Evolutionary conservation across 1,139 yeast species (phyloP).

Genomic region (Yamadazyma atmosphaerica): DNA sequence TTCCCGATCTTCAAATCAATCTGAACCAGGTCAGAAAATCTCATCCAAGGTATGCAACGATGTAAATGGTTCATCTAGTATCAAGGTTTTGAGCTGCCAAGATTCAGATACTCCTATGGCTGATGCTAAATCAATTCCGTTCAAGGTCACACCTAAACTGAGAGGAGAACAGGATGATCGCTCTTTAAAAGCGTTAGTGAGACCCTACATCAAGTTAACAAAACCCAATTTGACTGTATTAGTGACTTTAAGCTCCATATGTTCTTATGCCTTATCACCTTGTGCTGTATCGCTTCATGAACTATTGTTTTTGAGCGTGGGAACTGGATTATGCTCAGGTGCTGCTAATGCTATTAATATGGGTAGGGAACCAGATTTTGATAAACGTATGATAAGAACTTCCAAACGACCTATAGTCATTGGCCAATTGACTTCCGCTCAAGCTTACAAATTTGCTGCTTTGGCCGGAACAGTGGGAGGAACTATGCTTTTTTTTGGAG

Average conservation of each 20-base stretch:
- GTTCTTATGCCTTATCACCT: constrained; percentile 93
- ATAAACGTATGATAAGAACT: constrained; percentile 85
- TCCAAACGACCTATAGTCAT: constrained; percentile 88
- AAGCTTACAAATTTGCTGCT: constrained; percentile 82
- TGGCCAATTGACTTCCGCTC: constrained; percentile 70
- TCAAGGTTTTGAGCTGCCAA: constrained; percentile 41
- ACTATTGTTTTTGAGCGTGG: constrained; percentile 70
- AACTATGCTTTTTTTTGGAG: constrained; percentile 69
- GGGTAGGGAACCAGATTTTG: constrained; percentile 95
- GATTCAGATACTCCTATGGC: constrained; percentile 27
- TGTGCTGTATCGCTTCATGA: constrained; percentile 69
- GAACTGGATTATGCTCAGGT: constrained; percentile 87
- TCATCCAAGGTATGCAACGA: neutral
- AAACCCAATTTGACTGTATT: constrained; percentile 87
- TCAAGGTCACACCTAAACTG: constrained; percentile 47
- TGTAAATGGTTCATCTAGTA: constrained; percentile 10
- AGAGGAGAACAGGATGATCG: constrained; percentile 14
- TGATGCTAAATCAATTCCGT: constrained; percentile 47
- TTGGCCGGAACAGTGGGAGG: constrained; percentile 72
- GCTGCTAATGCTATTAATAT: constrained; percentile 96
- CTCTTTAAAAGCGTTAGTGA: constrained; percentile 33
- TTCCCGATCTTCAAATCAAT: neutral
- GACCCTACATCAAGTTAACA: constrained; percentile 74
- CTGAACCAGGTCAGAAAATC: neutral
- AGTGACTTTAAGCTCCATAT: constrained; percentile 87